These are phyloP conservation scores for Diplodia sapinea DNA, from an alignment of 2,329 filamentous ascomycete genomes.

Conservation along the genomic window DNA sequence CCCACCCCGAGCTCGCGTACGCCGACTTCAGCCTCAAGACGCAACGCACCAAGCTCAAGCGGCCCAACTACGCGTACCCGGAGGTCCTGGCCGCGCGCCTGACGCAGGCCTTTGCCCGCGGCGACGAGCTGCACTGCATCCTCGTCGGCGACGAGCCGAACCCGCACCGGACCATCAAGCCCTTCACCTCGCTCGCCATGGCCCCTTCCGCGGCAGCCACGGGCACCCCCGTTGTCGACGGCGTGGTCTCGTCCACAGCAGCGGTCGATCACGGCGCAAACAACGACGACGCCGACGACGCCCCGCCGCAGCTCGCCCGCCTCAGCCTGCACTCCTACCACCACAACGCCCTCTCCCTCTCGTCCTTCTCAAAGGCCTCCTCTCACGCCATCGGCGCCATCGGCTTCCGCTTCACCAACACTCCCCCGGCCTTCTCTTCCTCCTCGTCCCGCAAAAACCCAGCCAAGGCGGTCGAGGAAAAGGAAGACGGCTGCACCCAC, in stretches of 20 bases:
- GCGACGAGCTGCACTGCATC: conserved; percentile 39
- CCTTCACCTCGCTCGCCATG: conserved; percentile 40
- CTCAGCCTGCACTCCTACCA: conserved; percentile 39
- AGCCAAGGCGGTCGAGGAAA: background rate
- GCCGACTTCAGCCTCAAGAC: conserved; percentile 39
- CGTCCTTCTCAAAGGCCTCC: conserved; percentile 34
- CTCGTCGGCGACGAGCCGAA: conserved; percentile 39
- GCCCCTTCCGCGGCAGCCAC: conserved; percentile 8
- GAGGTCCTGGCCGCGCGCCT: conserved; percentile 38
- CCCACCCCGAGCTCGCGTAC: conserved; percentile 42
- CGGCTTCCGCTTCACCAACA: conserved; percentile 34
- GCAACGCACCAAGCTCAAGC: conserved; percentile 41
- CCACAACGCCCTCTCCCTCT: conserved; percentile 34
- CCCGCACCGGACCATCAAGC: conserved; percentile 37
- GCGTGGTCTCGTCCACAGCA: background rate
- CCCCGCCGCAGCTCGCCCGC: conserved; percentile 31
- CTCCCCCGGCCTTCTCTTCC: no score
- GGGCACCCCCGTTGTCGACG: background rate
- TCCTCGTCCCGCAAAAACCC: conserved; percentile 30
- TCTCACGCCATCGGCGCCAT: conserved; percentile 39
- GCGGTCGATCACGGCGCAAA: no score
- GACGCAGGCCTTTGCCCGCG: conserved; percentile 31
- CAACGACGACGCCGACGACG: conserved; percentile 26
- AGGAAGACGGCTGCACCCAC: conserved; percentile 37
- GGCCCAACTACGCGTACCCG: conserved; percentile 42